Conservation (phyloP, 1,284 basidiomycete species). For the Cutaneotrichosporon spelunceum region DNA sequence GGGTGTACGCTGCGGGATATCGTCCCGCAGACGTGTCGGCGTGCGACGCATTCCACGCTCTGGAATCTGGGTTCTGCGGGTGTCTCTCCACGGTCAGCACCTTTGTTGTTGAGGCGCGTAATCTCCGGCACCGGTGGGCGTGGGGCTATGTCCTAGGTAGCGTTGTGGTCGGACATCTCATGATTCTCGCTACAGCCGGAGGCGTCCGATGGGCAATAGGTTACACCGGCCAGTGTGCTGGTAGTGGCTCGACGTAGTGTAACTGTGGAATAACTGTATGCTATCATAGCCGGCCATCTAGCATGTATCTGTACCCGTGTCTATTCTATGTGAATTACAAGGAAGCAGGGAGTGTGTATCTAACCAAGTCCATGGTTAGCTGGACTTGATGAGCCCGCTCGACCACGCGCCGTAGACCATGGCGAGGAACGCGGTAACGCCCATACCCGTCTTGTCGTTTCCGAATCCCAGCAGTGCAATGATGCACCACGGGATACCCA, state of each 20-base stretch:
- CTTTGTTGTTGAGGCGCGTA: conserved; percentile 75
- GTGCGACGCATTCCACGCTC: conserved; percentile 72
- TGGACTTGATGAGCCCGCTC: conserved; percentile 29
- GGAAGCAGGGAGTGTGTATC: background rate
- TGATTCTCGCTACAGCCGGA: conserved; percentile 74
- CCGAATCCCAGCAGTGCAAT: conserved; percentile 44
- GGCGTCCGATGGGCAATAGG: conserved; percentile 61
- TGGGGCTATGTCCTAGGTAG: conserved; percentile 69
- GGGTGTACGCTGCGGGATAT: conserved; percentile 69
- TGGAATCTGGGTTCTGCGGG: conserved; percentile 90
- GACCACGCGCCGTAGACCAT: conserved; percentile 48
- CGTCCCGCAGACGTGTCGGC: conserved; percentile 52
- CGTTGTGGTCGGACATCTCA: conserved; percentile 65
- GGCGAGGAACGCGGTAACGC: conserved; percentile 41
- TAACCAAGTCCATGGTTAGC: background rate
- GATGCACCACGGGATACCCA: conserved; percentile 45
- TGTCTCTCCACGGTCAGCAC: conserved; percentile 93
- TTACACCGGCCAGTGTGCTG: conserved; percentile 23
- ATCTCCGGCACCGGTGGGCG: conserved; percentile 55
- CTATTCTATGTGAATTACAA: background rate
- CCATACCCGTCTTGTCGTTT: conserved; percentile 40
- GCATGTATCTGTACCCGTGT: background rate
- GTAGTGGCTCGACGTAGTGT: background rate
- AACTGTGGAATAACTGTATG: background rate
- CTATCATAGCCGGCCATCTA: background rate